Conservation (phyloP, 352 stramenopile species). For the Pythium sp. region DNA sequence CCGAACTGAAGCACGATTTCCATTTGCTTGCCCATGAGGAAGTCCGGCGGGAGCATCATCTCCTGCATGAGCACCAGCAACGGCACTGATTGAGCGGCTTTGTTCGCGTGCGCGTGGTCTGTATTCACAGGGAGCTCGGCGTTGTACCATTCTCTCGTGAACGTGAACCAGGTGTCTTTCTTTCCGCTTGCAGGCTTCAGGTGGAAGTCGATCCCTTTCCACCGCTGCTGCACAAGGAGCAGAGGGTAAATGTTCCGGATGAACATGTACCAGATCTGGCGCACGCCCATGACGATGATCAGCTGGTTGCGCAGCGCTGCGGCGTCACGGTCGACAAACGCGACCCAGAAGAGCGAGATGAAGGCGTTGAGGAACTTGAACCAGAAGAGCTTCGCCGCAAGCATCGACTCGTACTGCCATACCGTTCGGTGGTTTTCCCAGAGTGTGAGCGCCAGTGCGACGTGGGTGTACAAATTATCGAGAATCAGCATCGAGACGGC, state of each 20-base stretch:
- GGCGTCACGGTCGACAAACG: conserved; percentile 61
- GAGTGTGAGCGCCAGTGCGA: conserved; percentile 52
- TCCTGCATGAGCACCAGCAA: conserved; percentile 59
- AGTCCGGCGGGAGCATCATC: conserved; percentile 66
- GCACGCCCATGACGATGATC: conserved; percentile 66
- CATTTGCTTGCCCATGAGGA: conserved; percentile 79
- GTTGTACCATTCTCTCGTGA: conserved; percentile 62
- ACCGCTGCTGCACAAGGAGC: conserved; percentile 41
- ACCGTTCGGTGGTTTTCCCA: conserved; percentile 83
- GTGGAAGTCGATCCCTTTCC: conserved; percentile 40
- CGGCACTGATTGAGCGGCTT: conserved; percentile 21
- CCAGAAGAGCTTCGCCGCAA: conserved; percentile 73
- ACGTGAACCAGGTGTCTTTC: conserved; percentile 7
- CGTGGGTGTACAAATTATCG: conserved; percentile 63
- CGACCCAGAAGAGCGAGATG: conserved; percentile 78
- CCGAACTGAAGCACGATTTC: conserved; percentile 88
- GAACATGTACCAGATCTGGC: conserved; percentile 64
- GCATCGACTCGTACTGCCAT: conserved; percentile 75
- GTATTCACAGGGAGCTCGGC: conserved; percentile 25
- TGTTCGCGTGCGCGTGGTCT: neutral
- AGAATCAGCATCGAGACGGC: conserved; percentile 69
- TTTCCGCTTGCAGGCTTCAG: neutral
- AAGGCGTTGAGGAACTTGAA: conserved; percentile 87
- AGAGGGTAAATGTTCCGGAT: conserved; percentile 55
- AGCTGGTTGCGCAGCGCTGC: conserved; percentile 56